Evolutionary conservation across 176 grass and related monocot species (phyloP), one percentile per base, ranked within the genome.

Genomic region (Alopecurus myosuroides): DNA sequence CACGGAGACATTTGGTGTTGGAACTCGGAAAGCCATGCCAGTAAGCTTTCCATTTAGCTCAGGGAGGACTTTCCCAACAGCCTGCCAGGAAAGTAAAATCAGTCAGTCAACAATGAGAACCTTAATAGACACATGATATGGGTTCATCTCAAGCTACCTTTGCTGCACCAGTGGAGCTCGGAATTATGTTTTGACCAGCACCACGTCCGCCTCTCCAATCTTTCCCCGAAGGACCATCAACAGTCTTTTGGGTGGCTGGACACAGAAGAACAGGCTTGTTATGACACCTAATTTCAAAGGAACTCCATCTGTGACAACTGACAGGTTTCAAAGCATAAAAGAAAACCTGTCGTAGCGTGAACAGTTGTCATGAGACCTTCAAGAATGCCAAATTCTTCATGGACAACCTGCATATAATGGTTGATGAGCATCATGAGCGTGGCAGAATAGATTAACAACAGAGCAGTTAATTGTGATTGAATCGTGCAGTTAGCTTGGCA

Each of bases 281-380:
- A 83, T 79, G 29, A 45, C 13, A 62, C 44, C 25, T 61, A 36
- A 52, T 82, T 51, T 71, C 29, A 84, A 80, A 49, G 20, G 17
- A 56, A 20, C 52, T 36, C 46, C 68, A 40, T 78, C 7, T 22
- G 41, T 53, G 60, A 53, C 6, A 42, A 84, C 78, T 36, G 29
- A 75, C 1, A 85, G 70, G 63, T 83, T 82, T 31, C 31, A 64
- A 31, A 13, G 23, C 41, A 18, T 78, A 57, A 70, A 80, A 75
- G 20, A 88, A 85, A 86, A 98, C 96, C 96, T 95, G 96, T 98
- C 37, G 96, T 98, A 11, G 96, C 96, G 78, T 98, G 96, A 86
- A 98, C 96, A 81, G 93, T 98, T 77, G 96, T 98, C 96, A 98
- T 98, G 70, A 98, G 93, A 60, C 93, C 96, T 91, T 95, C 96